Conservation (phyloP, 805 yeast species). For the Priceomyces castillae region DNA sequence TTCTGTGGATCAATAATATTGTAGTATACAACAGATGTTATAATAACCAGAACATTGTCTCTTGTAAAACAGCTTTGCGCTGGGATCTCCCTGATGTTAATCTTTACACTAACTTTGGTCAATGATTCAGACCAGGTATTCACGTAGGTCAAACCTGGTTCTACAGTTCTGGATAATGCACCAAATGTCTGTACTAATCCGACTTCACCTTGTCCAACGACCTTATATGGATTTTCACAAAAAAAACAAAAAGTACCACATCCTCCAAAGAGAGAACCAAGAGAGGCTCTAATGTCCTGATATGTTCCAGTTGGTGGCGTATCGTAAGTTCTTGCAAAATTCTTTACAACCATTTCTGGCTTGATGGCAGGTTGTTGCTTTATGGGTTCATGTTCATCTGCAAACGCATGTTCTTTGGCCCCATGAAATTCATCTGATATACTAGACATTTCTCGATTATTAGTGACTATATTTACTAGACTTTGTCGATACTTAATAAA, state of each 20-base stretch:
- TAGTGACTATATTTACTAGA: too few relatives aligned
- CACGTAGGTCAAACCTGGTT: conserved; percentile 65
- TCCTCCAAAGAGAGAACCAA: conserved; percentile 51
- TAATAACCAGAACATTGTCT: conserved; percentile 61
- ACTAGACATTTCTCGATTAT: too few relatives aligned
- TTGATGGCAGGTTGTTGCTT: conserved; percentile 22
- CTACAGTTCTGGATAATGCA: conserved; percentile 59
- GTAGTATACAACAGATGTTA: conserved; percentile 66
- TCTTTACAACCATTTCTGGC: conserved; percentile 41
- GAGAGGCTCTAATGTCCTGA: conserved; percentile 34
- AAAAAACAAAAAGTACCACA: conserved; percentile 56
- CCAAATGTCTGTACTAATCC: conserved; percentile 69
- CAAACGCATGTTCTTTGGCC: neutral
- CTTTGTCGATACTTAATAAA: too few relatives aligned
- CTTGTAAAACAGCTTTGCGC: conserved; percentile 69
- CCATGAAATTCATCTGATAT: neutral
- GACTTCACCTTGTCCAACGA: conserved; percentile 64
- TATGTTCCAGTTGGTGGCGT: conserved; percentile 41
- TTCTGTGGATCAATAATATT: conserved; percentile 66
- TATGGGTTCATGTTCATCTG: conserved; percentile 3
- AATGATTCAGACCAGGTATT: conserved; percentile 64
- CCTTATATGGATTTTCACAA: conserved; percentile 58
- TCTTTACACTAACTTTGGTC: conserved; percentile 49
- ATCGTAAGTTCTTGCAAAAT: conserved; percentile 41
- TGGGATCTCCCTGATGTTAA: conserved; percentile 61